These are phyloP conservation scores for Ceratobasidium sp. DNA, from an alignment of 1,284 basidiomycete genomes.

Conservation along the genomic window DNA sequence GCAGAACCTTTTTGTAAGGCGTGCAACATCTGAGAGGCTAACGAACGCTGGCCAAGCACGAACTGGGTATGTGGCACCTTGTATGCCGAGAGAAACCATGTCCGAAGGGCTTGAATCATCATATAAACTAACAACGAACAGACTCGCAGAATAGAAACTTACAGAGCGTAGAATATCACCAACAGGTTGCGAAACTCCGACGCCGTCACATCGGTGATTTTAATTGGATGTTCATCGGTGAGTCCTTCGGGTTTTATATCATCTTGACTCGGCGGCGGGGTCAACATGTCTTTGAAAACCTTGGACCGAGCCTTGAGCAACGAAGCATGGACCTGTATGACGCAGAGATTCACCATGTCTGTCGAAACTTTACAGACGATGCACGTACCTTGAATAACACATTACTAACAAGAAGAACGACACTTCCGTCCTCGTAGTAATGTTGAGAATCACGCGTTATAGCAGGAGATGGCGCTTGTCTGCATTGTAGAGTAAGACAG, in stretches of 20 bases:
- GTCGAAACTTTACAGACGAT: no score
- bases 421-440: no score
- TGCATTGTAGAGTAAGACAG: no score
- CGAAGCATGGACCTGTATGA: slow-evolving; percentile 10
- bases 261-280: background rate
- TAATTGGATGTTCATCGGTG: slow-evolving; percentile 10
- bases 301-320: slow-evolving; percentile 1
- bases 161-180: slow-evolving; percentile 25
- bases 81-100: background rate
- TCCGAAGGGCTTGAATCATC: slow-evolving; percentile 1
- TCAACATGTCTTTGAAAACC: slow-evolving; percentile 21
- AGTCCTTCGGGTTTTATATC: background rate
- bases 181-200: slow-evolving; percentile 10
- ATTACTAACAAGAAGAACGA: no score
- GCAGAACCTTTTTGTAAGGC: no score
- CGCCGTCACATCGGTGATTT: background rate
- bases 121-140: background rate
- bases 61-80: no score
- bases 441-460: no score
- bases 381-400: no score
- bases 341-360: no score
- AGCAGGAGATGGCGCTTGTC: no score
- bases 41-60: no score
- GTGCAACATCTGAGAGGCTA: no score
- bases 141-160: background rate